These are phyloP conservation scores for Xylaria polymorpha DNA, from an alignment of 2,329 filamentous ascomycete species.

Conservation along the genomic window DNA sequence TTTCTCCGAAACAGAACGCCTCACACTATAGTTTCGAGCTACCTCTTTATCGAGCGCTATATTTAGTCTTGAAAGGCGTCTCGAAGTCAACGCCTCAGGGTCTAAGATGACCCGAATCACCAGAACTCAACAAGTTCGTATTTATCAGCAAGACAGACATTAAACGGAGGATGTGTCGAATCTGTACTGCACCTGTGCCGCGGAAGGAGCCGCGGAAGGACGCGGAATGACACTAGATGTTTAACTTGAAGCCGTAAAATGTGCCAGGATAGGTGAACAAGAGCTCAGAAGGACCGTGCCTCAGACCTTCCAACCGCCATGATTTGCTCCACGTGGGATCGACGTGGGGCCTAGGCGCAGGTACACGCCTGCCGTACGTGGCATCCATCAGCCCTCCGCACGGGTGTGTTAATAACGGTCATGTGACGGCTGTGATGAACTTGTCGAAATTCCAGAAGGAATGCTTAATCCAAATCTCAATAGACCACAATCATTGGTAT, in stretches of 20 bases:
- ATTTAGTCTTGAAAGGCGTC: not conserved
- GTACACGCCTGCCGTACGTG: not conserved
- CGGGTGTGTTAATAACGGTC: not conserved
- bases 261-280: not conserved
- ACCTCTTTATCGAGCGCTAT: not conserved
- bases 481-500: not conserved
- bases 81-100: not conserved
- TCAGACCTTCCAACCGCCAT: not conserved
- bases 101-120: not conserved
- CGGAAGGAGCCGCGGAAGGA: constrained; percentile 1
- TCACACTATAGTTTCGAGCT: not conserved
- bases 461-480: not conserved
- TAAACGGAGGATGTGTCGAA: not conserved
- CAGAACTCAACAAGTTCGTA: not conserved
- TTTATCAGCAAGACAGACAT: constrained; percentile 1
- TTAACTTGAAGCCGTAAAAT: not conserved
- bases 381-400: not conserved
- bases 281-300: not conserved
- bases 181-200: not conserved
- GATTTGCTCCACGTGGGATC: constrained; percentile 9
- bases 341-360: not conserved
- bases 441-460: not conserved
- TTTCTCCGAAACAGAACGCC: not conserved
- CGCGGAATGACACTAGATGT: not conserved
- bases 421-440: not conserved